A percentile compares a stretch with the other conserved stretches of the same genome.
Conservation (phyloP, 1,284 basidiomycete species). For the Acaromyces ingoldii region DNA sequence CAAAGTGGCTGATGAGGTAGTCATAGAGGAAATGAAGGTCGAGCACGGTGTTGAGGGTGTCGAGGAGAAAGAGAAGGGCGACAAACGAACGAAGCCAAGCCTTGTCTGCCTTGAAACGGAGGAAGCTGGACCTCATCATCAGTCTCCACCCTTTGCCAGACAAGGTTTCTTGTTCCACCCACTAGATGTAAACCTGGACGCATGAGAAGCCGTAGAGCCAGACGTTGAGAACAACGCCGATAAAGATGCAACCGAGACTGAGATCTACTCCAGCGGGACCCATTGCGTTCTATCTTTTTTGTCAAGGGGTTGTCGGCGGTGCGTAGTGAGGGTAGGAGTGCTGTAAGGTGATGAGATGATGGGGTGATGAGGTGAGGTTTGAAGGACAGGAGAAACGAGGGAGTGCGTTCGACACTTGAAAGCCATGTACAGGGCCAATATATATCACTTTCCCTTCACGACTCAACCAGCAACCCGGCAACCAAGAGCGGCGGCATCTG, state of each 20-base stretch:
- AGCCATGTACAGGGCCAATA: too few relatives aligned
- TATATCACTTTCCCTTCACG: too few relatives aligned
- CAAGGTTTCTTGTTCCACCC: neutral
- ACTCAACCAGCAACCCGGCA: too few relatives aligned
- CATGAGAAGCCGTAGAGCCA: conserved; percentile 41
- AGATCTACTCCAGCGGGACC: conserved; percentile 5
- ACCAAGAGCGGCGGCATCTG: too few relatives aligned
- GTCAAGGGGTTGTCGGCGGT: too few relatives aligned
- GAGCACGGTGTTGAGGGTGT: conserved; percentile 31
- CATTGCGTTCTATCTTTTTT: too few relatives aligned
- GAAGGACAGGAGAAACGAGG: too few relatives aligned
- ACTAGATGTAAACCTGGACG: conserved; percentile 41
- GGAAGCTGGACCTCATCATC: conserved; percentile 10
- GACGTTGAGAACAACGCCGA: conserved; percentile 40
- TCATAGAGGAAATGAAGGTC: conserved; percentile 38
- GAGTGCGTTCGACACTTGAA: too few relatives aligned
- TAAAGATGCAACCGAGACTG: conserved; percentile 42
- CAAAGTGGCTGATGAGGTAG: conserved; percentile 40
- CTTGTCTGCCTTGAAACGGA: conserved; percentile 38
- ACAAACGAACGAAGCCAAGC: conserved; percentile 34
- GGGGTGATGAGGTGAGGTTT: neutral
- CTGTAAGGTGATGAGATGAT: neutral
- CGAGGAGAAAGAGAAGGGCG: conserved; percentile 26
- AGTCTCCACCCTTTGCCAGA: neutral
- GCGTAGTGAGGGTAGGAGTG: too few relatives aligned